Evolutionary conservation across 768 basidiomycete species (phyloP).

Genomic region (Nevesoporus exiguus): DNA sequence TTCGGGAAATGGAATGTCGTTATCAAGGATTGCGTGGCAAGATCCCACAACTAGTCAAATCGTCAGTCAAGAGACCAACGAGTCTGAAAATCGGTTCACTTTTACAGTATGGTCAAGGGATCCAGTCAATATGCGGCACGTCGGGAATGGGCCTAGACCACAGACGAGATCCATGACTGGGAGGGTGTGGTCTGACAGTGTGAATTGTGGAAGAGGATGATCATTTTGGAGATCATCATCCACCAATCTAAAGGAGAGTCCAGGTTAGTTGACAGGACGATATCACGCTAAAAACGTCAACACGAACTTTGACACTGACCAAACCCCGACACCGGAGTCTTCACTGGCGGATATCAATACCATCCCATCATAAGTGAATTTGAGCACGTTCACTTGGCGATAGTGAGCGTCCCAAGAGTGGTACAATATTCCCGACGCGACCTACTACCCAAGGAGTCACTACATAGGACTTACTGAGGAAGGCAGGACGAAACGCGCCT

Average conservation of each 20-base stretch:
- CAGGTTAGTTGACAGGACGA: conserved; percentile 11
- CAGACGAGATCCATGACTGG: conserved; percentile 80
- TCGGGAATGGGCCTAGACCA: conserved; percentile 77
- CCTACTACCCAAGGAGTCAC: conserved; percentile 44
- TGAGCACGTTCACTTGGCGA: conserved; percentile 76
- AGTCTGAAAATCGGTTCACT: conserved; percentile 39
- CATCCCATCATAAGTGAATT: conserved; percentile 79
- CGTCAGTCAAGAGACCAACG: conserved; percentile 11
- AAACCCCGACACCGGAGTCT: conserved; percentile 86
- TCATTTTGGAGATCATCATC: conserved; percentile 75
- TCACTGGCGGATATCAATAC: conserved; percentile 84
- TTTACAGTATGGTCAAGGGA: conserved; percentile 91
- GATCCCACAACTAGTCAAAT: conserved; percentile 70
- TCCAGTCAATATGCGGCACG: conserved; percentile 72
- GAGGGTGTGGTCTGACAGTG: conserved; percentile 88
- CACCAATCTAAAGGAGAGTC: conserved; percentile 52
- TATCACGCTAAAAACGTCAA: conserved; percentile 7
- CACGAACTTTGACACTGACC: conserved; percentile 81
- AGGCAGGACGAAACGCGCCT: conserved; percentile 53
- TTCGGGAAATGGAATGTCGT: conserved; percentile 87
- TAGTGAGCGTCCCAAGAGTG: conserved; percentile 96
- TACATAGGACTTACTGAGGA: neutral
- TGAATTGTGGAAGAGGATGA: conserved; percentile 71
- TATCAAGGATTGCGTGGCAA: conserved; percentile 68
- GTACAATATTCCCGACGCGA: conserved; percentile 90